Evolutionary conservation across 1,284 basidiomycete genomes (phyloP), one percentile per base, ranked within the genome.

Genomic region (Garcileccinum viscosum): DNA sequence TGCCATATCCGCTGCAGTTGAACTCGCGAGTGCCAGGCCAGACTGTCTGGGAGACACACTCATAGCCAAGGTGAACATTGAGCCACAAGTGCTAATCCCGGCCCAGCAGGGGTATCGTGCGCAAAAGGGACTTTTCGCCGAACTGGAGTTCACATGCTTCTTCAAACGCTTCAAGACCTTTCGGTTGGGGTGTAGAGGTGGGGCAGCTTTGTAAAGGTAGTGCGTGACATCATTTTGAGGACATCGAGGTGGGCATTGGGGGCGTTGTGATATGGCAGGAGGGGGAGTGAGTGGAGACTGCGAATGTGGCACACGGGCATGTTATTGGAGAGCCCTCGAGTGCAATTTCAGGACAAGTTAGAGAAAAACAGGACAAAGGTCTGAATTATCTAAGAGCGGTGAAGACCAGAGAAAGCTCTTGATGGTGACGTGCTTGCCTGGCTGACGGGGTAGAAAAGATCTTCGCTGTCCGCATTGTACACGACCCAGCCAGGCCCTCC

Each of bases 401-500:
- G 79, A 92, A 2, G 89, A 90, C 90, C 90, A 92, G 65, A 92
- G 80, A 14, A 92, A 88, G 74, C 89, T 91, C 83, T 92, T 92
- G 15, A 91, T 91, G 19, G 91, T 90, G 30, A 91, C 90, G 33
- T 90, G 85, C 71, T 92, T 91, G 17, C 90, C 91, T 0, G 89
- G 89, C 77, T 92, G 88, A 32, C 91, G 84, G 78, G 92, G 84
- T 76, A 91, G 84, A 92, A 89, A 77, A 90, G 92, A 73, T 92
- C 90, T 67, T 92, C 90, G 65, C 79, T 85, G 69, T 89, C 88
- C 9, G 89, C 84, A 69, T 92, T 92, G 73, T 85, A 82, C 0
- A 89, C 89, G 19, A 89, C 81, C 90, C 90, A 92, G 40, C 88
- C 85, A 0, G 89, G 89, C 0, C 90, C 89, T 2, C 84, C 85